These are phyloP conservation scores for Russula olivacea DNA, from an alignment of 768 basidiomycete genomes.

Conservation along the genomic window DNA sequence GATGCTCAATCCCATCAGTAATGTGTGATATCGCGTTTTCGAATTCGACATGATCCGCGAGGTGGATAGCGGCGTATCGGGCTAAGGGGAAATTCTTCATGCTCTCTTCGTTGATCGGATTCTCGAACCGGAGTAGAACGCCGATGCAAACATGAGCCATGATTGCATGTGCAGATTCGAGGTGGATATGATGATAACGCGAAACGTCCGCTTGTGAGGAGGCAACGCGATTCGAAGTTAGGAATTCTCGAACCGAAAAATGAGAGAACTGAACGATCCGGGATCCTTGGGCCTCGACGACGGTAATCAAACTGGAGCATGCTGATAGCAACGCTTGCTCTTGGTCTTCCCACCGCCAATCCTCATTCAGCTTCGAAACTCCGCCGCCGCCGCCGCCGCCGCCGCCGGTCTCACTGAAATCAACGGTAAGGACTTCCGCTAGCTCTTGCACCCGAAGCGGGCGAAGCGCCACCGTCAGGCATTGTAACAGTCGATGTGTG, in stretches of 20 bases:
- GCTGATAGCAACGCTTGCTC: neutral
- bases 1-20: neutral
- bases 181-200: neutral
- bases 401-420: neutral
- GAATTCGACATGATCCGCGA: neutral
- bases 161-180: neutral
- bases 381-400: too few species aligned
- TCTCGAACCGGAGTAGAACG: neutral
- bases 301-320: neutral
- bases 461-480: neutral
- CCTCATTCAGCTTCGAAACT: neutral
- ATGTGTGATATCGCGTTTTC: neutral
- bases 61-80: neutral
- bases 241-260: neutral
- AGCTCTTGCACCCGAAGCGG: constrained; percentile 1
- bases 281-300: neutral
- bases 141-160: neutral
- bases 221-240: neutral
- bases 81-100: neutral
- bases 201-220: neutral
- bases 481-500: neutral
- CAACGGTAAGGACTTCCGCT: neutral
- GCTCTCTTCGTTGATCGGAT: neutral
- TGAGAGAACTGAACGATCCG: neutral
- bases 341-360: neutral